Evolutionary conservation across 805 yeast genomes (phyloP).

Genomic region (Candida vaughaniae): DNA sequence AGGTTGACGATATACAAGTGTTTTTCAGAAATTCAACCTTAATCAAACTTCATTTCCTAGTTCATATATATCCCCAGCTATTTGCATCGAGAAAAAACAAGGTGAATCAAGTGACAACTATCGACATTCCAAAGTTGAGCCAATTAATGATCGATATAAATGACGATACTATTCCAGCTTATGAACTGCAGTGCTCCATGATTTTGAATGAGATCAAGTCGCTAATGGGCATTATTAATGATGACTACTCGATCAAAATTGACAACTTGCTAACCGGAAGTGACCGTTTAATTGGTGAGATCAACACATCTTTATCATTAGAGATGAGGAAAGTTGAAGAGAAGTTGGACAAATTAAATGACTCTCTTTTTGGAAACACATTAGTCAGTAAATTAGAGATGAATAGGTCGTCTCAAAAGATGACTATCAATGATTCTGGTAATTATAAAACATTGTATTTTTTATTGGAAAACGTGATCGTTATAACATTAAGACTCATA

Average conservation of each 20-base stretch:
- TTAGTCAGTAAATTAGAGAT: slow-evolving; percentile 13
- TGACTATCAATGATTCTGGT: slow-evolving; percentile 24
- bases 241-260: slow-evolving; percentile 50
- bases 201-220: slow-evolving; percentile 35
- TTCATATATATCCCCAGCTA: slow-evolving; percentile 11
- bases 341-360: slow-evolving; percentile 42
- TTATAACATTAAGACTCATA: slow-evolving; percentile 48
- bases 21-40: slow-evolving; percentile 10
- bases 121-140: slow-evolving; percentile 10
- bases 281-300: slow-evolving; percentile 70
- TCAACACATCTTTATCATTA: slow-evolving; percentile 66
- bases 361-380: slow-evolving; percentile 28
- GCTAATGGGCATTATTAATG: slow-evolving; percentile 35
- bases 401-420: slow-evolving; percentile 6
- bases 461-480: slow-evolving; percentile 52
- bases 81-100: neutral
- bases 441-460: slow-evolving; percentile 41
- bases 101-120: slow-evolving; percentile 3
- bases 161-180: slow-evolving; percentile 33
- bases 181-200: slow-evolving; percentile 31
- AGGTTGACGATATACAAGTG: neutral
- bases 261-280: slow-evolving; percentile 62
- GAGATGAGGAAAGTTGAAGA: slow-evolving; percentile 57
- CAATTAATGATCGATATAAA: slow-evolving; percentile 22
- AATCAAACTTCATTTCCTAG: slow-evolving; percentile 10